Base-by-base conservation (phyloP, 805 yeast genomes). In the Teunomyces barrocoloradensis region DNA sequence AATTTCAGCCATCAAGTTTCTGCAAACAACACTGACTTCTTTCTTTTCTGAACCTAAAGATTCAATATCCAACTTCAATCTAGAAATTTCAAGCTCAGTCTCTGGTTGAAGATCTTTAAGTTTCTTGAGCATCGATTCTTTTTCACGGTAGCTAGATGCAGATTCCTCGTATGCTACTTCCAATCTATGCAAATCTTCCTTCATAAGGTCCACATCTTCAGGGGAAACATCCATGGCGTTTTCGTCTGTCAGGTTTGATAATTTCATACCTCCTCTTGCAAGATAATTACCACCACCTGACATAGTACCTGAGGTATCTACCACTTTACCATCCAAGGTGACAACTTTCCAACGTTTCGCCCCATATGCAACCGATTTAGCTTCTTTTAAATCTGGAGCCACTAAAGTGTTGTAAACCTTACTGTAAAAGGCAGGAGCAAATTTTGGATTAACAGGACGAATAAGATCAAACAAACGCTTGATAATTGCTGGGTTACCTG, bases 221-320 rank as follows among this genome's bases (percentile, higher is more conserved):
- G 80, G 81, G 3, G 84, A 73, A 11, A 77, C 63, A n/a, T 70
- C 74, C 47, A 54, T 48, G 3, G 56, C 59, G 18, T 55, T 57
- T 3, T 61, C 52, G 6, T 51, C 51, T 1, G 69, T 56, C 4
- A 69, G 67, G 15, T 79, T 73, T 0, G 71, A 61, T 35, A 77
- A 67, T 48, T 76, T 81, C 96, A 94, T 89, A 2, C 86, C 84
- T 5, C 98, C 99, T 43, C 78, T 78, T 13, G 79, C 75, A 6
- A 76, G 78, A 34, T 78, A 72, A 46, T 75, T 78, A 45, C 98
- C 99, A 68, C 99, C 99, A 57, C 99, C 99, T 41, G 96, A 82
- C 84, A 95, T 84, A 1, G 97, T 88, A 65, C 99, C 99, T 2
- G 96, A 87, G 12, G 85, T 82, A 58, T 91, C 97, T 47, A 94